Base-by-base conservation (phyloP, 345 rosid genomes). In the Excoecaria agallocha region DNA sequence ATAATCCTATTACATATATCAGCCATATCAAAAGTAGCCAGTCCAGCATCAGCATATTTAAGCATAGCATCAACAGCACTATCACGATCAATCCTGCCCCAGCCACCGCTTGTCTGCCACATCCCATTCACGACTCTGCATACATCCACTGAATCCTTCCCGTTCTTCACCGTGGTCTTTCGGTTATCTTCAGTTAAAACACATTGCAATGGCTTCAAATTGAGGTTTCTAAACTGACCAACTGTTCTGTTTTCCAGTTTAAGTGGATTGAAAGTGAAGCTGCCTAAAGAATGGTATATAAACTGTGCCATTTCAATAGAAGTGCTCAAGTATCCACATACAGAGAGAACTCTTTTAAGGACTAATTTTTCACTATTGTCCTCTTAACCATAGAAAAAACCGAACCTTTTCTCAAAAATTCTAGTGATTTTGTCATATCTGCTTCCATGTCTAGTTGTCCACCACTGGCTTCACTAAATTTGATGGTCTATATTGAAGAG, bases 101-200 rank as follows among this genome's bases (percentile, higher is more conserved):
- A 86, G 1, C 89, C 90, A 69, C 91, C 87, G 72, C 89, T 85
- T 30, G 86, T 80, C 83, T 87, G 90, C 90, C 91, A 87, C 89
- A 85, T 87, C 69, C 91, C 91, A 75, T 87, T 89, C 58, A 89
- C 89, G 74, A 89, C 83, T 80, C 84, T 76, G 66, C 88, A 83
- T 30, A 86, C 74, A 65, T 85, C 90, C 49, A 87, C 70, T 6
- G 79, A 76, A 75, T 87, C 90, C 71, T 79, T 84, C 79, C 87
- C 90, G 51, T 79, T 87, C 81, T 79, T 82, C 72, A 88, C 86
- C 74, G 79, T 24, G 51, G 78, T 76, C 58, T 74, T 78, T 20
- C 78, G 66, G 48, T 73, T 79, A 20, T 82, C 85, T 24, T 80
- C 82, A 19, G 66, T 78, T 46, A 77, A 61, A 64, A 76, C 86